These are phyloP conservation scores for Xylaria arbuscula DNA, from an alignment of 2,329 filamentous ascomycete genomes.

Conservation along the genomic window DNA sequence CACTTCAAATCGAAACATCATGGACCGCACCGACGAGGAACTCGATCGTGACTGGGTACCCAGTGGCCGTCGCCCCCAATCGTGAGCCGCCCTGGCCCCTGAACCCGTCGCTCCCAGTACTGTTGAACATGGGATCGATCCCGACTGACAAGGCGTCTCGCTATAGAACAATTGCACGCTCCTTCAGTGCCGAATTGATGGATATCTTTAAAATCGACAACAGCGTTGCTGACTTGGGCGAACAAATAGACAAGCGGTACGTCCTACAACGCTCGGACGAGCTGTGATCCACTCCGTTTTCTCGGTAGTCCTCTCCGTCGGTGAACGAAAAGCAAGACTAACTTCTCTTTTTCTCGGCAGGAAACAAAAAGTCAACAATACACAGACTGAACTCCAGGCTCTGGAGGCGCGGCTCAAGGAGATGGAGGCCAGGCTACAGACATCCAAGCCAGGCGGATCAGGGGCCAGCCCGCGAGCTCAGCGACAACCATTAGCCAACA, in stretches of 20 bases:
- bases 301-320: background rate
- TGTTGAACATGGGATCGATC: background rate
- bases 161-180: constrained; percentile 82
- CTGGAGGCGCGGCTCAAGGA: constrained; percentile 86
- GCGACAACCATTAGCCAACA: constrained; percentile 47
- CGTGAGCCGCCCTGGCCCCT: constrained; percentile 67
- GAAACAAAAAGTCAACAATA: constrained; percentile 80
- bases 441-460: constrained; percentile 13
- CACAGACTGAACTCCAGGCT: constrained; percentile 83
- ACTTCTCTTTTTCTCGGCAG: constrained; percentile 58
- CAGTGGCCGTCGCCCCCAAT: constrained; percentile 80
- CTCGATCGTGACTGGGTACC: constrained; percentile 84
- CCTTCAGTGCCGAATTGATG: constrained; percentile 87
- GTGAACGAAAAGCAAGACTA: constrained; percentile 20
- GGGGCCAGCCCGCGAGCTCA: constrained; percentile 44
- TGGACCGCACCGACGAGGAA: constrained; percentile 70
- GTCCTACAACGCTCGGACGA: constrained; percentile 48
- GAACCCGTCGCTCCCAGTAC: constrained; percentile 10
- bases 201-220: constrained; percentile 90
- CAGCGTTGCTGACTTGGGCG: constrained; percentile 77
- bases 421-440: constrained; percentile 79
- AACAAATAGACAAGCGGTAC: constrained; percentile 85
- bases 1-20: constrained; percentile 38
- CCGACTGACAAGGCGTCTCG: constrained; percentile 39
- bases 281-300: constrained; percentile 10